Conservation (phyloP, 768 basidiomycete genomes). For the Leccinum subtestaceum region DNA sequence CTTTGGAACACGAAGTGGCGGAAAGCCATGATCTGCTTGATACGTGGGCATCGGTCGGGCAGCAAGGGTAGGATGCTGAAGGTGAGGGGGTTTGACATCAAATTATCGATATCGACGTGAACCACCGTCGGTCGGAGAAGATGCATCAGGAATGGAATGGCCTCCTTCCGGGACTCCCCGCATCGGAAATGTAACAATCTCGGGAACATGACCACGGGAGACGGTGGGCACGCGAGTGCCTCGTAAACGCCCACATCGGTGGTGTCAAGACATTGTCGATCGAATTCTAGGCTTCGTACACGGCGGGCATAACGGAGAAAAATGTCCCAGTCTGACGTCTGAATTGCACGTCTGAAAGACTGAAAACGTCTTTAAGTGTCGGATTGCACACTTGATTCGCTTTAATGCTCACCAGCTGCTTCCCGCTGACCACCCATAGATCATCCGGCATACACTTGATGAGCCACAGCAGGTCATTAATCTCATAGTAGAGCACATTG, state of each 20-base stretch:
- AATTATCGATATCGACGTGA: constrained; percentile 29
- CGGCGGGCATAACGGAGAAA: constrained; percentile 29
- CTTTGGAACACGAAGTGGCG: constrained; percentile 28
- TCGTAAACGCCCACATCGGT: constrained; percentile 23
- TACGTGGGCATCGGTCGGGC: constrained; percentile 22
- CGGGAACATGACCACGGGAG: constrained; percentile 23
- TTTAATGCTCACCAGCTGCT: constrained; percentile 25
- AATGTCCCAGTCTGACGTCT: constrained; percentile 26
- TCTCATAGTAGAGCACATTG: constrained; percentile 31
- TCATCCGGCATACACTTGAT: constrained; percentile 32
- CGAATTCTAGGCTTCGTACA: constrained; percentile 32
- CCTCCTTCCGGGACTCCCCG: constrained; percentile 22
- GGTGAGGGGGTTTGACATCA: constrained; percentile 27
- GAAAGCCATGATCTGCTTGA: constrained; percentile 29
- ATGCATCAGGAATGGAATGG: constrained; percentile 23
- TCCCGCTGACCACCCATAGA: constrained; percentile 32
- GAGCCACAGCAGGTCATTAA: constrained; percentile 31
- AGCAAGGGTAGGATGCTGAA: constrained; percentile 17
- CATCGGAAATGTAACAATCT: constrained; percentile 29
- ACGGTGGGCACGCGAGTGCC: constrained; percentile 15
- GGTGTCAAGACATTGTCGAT: constrained; percentile 24
- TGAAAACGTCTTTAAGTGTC: constrained; percentile 7
- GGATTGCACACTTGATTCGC: constrained; percentile 3
- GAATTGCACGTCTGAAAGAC: constrained; percentile 24
- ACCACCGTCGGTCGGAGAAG: constrained; percentile 27